Percentiles rank a stretch among this genome's conserved stretches.
phyloP scores from a whole-genome alignment of 1,139 yeast species.

The Wickerhamomyces sp. region DNA sequence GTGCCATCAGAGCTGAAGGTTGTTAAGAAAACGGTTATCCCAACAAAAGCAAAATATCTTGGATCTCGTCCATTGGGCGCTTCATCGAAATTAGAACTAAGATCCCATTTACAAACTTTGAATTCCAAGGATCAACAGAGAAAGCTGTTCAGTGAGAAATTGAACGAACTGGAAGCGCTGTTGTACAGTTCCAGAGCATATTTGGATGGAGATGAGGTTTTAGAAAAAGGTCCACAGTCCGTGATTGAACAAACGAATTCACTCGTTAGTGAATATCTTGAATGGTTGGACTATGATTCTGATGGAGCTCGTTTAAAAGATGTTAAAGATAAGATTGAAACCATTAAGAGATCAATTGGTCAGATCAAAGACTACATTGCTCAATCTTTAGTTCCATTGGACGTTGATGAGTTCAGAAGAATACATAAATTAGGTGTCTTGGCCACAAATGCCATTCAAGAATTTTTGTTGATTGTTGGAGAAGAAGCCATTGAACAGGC shows the following conservation, averaged over 20 bases:
- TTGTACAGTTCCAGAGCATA: conserved; percentile 53
- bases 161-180: conserved; percentile 52
- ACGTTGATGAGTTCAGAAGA: conserved; percentile 31
- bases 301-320: conserved; percentile 43
- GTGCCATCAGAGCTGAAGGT: too few species aligned
- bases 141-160: conserved; percentile 40
- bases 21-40: conserved; percentile 8
- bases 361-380: conserved; percentile 29
- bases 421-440: conserved; percentile 38
- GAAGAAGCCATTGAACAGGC: conserved; percentile 38
- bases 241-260: conserved; percentile 33
- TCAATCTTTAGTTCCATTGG: conserved; percentile 31
- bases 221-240: conserved; percentile 31
- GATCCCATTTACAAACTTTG: conserved; percentile 19
- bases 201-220: conserved; percentile 43
- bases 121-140: conserved; percentile 42
- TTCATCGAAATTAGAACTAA: conserved; percentile 32
- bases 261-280: conserved; percentile 46
- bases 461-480: conserved; percentile 39
- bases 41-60: conserved; percentile 32
- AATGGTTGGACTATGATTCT: conserved; percentile 78
- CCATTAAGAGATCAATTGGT: conserved; percentile 24
- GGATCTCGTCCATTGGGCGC: conserved; percentile 42
- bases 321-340: conserved; percentile 28
- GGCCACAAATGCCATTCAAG: conserved; percentile 39